Conservation (phyloP, 2,329 filamentous ascomycete genomes). For the Clonostachys chloroleuca region DNA sequence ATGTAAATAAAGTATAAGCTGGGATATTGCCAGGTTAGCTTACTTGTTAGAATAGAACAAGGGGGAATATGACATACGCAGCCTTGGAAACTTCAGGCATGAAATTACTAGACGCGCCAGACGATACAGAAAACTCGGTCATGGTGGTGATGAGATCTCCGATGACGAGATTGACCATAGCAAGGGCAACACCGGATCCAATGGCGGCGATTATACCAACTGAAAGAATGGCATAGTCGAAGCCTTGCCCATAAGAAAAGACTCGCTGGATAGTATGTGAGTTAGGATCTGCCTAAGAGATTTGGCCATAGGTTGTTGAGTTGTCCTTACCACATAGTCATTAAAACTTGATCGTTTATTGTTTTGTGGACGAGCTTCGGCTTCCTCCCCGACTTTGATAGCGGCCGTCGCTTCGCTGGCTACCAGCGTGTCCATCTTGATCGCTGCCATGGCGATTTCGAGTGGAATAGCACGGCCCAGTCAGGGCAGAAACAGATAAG, state of each 20-base stretch:
- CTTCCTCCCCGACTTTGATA: too few relatives aligned
- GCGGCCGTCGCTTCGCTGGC: too few relatives aligned
- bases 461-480: too few relatives aligned
- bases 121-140: conserved; percentile 46
- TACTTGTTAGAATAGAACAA: background rate
- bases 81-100: conserved; percentile 40
- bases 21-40: background rate
- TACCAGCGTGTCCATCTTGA: too few relatives aligned
- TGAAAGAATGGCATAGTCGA: conserved; percentile 27
- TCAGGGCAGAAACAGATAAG: too few relatives aligned
- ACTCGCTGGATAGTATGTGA: conserved; percentile 18
- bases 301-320: background rate
- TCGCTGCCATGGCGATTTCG: too few relatives aligned
- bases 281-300: background rate
- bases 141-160: conserved; percentile 50
- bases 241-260: conserved; percentile 29
- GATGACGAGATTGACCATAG: conserved; percentile 57
- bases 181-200: conserved; percentile 30
- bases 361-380: too few relatives aligned
- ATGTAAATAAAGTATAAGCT: conserved; percentile 55
- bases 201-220: conserved; percentile 28
- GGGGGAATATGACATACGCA: conserved; percentile 21
- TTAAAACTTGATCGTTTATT: too few relatives aligned
- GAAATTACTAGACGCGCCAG: conserved; percentile 38
- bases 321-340: too few relatives aligned